Conservation (phyloP, 164 flowering plant species). For the Magnolia changhungtana region DNA sequence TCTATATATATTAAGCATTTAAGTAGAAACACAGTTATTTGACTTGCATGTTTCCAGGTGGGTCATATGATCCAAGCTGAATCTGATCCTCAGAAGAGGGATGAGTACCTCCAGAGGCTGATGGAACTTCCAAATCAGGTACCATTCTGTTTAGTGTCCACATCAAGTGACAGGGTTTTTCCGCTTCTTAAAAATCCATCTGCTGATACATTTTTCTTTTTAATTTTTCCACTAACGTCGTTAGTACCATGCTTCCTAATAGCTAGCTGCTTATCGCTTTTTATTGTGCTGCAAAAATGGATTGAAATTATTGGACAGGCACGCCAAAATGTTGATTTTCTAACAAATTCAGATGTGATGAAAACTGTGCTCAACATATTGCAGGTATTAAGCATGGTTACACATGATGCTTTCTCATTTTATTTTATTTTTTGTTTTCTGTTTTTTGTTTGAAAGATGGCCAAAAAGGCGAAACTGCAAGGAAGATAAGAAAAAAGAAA, state of each 20-base stretch:
- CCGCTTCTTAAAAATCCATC: too few relatives aligned
- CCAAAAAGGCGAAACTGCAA: too few relatives aligned
- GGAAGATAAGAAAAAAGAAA: too few relatives aligned
- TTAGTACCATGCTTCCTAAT: too few relatives aligned
- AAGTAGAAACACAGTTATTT: too few relatives aligned
- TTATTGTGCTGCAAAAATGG: constrained; percentile 72
- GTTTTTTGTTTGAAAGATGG: too few relatives aligned
- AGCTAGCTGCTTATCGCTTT: background rate
- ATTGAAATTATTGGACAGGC: constrained; percentile 94
- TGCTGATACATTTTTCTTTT: too few relatives aligned
- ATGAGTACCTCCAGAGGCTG: constrained; percentile 83
- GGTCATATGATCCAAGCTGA: constrained; percentile 98
- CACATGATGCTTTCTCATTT: background rate
- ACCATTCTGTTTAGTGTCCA: background rate
- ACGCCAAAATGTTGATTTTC: constrained; percentile 76
- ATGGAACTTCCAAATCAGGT: constrained; percentile 97
- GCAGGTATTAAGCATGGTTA: constrained; percentile 50
- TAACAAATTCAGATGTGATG: constrained; percentile 88
- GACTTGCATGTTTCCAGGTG: constrained; percentile 44
- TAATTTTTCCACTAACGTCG: too few relatives aligned
- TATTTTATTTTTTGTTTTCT: too few relatives aligned
- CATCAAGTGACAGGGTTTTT: too few relatives aligned
- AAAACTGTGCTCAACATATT: constrained; percentile 85
- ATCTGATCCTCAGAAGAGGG: constrained; percentile 88
- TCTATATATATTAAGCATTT: background rate